Conservation (phyloP, 805 yeast genomes). For the Saccharomycopsis sp. region DNA sequence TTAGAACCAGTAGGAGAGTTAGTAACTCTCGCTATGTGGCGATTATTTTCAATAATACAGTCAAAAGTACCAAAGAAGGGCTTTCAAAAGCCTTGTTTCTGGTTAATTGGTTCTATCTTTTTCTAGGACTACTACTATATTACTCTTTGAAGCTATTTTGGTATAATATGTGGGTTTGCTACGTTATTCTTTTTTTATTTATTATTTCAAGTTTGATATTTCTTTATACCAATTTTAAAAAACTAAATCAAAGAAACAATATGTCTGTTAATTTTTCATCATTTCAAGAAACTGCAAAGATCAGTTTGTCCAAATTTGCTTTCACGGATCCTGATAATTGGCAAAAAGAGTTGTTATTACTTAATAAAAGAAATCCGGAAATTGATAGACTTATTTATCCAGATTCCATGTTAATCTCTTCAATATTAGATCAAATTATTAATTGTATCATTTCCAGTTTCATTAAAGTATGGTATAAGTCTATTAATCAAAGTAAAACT, state of each 20-base stretch:
- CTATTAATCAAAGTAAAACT: constrained; percentile 26
- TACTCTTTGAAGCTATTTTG: constrained; percentile 15
- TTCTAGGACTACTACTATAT: constrained; percentile 5
- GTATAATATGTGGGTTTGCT: constrained; percentile 15
- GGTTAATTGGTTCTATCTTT: constrained; percentile 17
- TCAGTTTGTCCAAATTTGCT: constrained; percentile 11
- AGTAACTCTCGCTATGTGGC: not conserved
- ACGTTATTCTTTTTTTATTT: constrained; percentile 12
- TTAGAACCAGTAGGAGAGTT: not conserved
- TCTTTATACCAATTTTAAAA: constrained; percentile 12
- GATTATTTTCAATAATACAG: not conserved
- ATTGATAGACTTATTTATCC: constrained; percentile 26
- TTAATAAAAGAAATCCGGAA: constrained; percentile 4
- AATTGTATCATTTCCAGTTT: constrained; percentile 41
- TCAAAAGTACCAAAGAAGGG: not conserved
- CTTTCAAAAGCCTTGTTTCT: not conserved
- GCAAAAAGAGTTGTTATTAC: constrained; percentile 11
- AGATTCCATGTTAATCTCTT: constrained; percentile 43
- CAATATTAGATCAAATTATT: constrained; percentile 40
- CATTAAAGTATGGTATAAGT: constrained; percentile 43
- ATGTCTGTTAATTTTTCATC: constrained; percentile 3
- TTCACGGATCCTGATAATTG: constrained; percentile 16
- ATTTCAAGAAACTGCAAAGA: constrained; percentile 4
- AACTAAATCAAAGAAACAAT: constrained; percentile 13
- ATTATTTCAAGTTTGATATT: constrained; percentile 5